Evolutionary conservation across 1,284 basidiomycete genomes (phyloP).

Genomic region (Cerioporus squamosus): DNA sequence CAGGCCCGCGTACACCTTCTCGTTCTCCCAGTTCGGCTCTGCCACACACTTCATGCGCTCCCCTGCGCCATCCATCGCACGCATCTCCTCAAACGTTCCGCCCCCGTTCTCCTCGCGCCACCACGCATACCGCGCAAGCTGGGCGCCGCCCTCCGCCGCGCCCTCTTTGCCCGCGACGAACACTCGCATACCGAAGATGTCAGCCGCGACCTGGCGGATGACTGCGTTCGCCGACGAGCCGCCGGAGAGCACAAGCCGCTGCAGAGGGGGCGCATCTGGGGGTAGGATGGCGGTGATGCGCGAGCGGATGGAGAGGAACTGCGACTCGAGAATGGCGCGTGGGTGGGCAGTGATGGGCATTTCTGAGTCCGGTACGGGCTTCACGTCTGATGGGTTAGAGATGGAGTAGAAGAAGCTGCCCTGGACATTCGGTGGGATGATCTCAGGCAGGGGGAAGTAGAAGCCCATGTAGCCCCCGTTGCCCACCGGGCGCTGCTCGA

Average conservation of each 20-base stretch:
- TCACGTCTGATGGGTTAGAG: conserved; percentile 30
- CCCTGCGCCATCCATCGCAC: conserved; percentile 45
- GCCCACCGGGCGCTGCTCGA: conserved; percentile 61
- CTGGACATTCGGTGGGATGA: conserved; percentile 76
- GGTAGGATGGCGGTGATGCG: conserved; percentile 74
- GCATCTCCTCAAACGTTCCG: conserved; percentile 71
- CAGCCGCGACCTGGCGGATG: conserved; percentile 78
- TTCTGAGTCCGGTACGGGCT: conserved; percentile 38
- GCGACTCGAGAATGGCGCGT: conserved; percentile 86
- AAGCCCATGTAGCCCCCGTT: conserved; percentile 67
- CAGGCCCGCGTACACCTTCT: conserved; percentile 35
- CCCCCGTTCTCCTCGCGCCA: conserved; percentile 54
- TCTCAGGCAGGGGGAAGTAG: conserved; percentile 84
- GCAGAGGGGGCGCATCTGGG: conserved; percentile 57
- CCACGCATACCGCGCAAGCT: conserved; percentile 73
- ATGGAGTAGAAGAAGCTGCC: conserved; percentile 65
- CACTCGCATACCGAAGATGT: conserved; percentile 78
- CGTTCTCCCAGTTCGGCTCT: conserved; percentile 47
- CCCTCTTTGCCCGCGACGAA: conserved; percentile 72
- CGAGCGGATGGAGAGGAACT: conserved; percentile 80
- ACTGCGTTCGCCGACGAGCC: conserved; percentile 79
- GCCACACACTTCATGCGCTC: conserved; percentile 62
- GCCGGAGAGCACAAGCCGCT: conserved; percentile 78
- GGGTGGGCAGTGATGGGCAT: conserved; percentile 63
- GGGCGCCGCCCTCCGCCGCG: conserved; percentile 71